Evolutionary conservation across 805 yeast species (phyloP).

Genomic region (Yarrowia alimentaria): DNA sequence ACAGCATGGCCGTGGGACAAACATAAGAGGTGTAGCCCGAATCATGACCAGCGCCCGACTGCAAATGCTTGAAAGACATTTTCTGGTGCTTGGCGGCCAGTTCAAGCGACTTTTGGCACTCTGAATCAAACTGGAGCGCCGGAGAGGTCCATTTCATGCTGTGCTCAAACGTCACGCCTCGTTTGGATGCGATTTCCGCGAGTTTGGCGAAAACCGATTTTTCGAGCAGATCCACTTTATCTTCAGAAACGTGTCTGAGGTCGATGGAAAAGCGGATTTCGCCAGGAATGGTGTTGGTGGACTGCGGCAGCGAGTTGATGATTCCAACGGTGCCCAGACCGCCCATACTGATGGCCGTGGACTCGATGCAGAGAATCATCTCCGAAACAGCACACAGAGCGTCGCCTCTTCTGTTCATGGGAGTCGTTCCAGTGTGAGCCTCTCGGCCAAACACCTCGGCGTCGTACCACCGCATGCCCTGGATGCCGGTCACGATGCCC

Average conservation of each 20-base stretch:
- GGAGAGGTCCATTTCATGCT: constrained; percentile 50
- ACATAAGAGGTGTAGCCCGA: constrained; percentile 56
- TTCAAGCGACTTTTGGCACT: constrained; percentile 51
- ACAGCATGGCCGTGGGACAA: constrained; percentile 72
- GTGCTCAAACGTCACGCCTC: constrained; percentile 38
- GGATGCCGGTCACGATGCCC: constrained; percentile 67
- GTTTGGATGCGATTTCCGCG: constrained; percentile 39
- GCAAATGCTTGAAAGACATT: constrained; percentile 28
- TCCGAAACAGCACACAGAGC: constrained; percentile 58
- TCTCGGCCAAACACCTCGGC: constrained; percentile 60
- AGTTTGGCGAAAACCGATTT: constrained; percentile 40
- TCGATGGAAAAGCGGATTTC: constrained; percentile 60
- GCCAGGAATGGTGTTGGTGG: constrained; percentile 67
- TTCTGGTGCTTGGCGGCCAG: constrained; percentile 46
- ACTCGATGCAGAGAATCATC: constrained; percentile 56
- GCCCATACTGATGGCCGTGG: constrained; percentile 50
- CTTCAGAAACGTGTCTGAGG: constrained; percentile 51
- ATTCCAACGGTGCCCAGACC: constrained; percentile 64
- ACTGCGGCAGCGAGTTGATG: constrained; percentile 55
- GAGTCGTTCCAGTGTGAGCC: constrained; percentile 74
- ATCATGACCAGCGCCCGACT: constrained; percentile 74
- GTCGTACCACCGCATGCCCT: constrained; percentile 63
- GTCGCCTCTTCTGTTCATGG: constrained; percentile 59
- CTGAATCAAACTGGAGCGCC: constrained; percentile 58
- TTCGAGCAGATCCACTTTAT: constrained; percentile 44